Percentiles rank a stretch among this genome's conserved stretches.
Evolutionary conservation across 352 stramenopile genomes (phyloP).

Genomic region (Globisporangium apiculatum): DNA sequence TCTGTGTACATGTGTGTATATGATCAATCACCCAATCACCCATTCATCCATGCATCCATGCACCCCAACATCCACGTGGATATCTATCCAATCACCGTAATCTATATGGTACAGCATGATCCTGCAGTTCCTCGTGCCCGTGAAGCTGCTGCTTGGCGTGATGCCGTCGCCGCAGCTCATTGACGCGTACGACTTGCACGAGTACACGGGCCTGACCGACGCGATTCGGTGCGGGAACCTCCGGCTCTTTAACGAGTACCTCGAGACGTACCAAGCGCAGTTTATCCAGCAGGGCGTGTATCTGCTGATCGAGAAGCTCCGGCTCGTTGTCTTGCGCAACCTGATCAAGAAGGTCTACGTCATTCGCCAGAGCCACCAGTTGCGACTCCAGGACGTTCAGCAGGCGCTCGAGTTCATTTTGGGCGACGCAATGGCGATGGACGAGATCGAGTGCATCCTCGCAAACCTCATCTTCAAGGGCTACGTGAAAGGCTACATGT

Average conservation of each 20-base stretch:
- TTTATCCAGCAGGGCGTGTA: slow-evolving; percentile 93
- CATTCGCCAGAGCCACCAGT: slow-evolving; percentile 83
- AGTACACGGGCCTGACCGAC: slow-evolving; percentile 86
- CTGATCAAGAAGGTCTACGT: slow-evolving; percentile 95
- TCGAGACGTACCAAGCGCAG: slow-evolving; percentile 86
- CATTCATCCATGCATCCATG: no score
- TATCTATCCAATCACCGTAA: neutral
- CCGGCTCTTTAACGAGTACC: slow-evolving; percentile 88
- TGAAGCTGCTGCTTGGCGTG: slow-evolving; percentile 91
- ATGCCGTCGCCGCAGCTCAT: slow-evolving; percentile 89
- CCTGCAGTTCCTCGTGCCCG: slow-evolving; percentile 92
- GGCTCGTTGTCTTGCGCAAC: slow-evolving; percentile 92
- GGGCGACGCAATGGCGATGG: slow-evolving; percentile 86
- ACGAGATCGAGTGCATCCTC: slow-evolving; percentile 96
- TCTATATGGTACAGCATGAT: slow-evolving; percentile 58
- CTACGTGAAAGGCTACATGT: slow-evolving; percentile 96
- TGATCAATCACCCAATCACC: no score
- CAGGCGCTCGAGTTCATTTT: slow-evolving; percentile 81
- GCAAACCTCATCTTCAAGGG: slow-evolving; percentile 96
- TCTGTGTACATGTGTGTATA: neutral
- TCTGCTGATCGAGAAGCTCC: slow-evolving; percentile 95
- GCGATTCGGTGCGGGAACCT: slow-evolving; percentile 90
- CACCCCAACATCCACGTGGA: neutral
- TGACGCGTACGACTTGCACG: slow-evolving; percentile 83
- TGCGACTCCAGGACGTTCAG: slow-evolving; percentile 88